phyloP scores from a whole-genome alignment of 192 early-diverging fungal species.

The Umbelopsis sp. region DNA sequence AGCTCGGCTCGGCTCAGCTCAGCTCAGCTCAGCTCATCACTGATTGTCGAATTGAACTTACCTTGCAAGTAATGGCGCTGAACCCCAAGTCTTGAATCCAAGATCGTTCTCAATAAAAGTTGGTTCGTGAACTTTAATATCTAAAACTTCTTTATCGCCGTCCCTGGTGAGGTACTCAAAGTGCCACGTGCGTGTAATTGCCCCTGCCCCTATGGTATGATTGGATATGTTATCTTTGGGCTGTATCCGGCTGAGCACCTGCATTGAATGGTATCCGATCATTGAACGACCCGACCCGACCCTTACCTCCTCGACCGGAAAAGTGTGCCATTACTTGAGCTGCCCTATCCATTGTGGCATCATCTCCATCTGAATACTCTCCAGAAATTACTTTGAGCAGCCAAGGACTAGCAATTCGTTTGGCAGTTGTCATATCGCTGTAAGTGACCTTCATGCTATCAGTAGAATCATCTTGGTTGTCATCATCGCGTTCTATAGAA shows the following conservation, averaged over 20 bases:
- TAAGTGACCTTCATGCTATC: slow-evolving; percentile 6
- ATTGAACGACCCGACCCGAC: not conserved
- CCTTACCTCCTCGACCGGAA: slow-evolving; percentile 39
- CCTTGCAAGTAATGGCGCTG: slow-evolving; percentile 54
- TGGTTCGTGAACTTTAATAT: slow-evolving; percentile 48
- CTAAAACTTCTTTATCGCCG: slow-evolving; percentile 8
- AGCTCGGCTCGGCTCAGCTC: not conserved
- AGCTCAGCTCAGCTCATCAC: not conserved
- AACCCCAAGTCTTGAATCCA: slow-evolving; percentile 60
- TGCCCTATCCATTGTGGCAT: slow-evolving; percentile 27
- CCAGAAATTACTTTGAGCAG: slow-evolving; percentile 22
- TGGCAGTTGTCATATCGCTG: slow-evolving; percentile 20
- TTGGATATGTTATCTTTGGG: not conserved
- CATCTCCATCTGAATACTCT: not conserved
- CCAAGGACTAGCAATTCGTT: not conserved
- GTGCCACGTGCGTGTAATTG: slow-evolving; percentile 40
- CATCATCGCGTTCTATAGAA: not conserved
- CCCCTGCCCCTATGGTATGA: slow-evolving; percentile 27
- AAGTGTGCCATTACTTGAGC: slow-evolving; percentile 37
- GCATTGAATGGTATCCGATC: not conserved
- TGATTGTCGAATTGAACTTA: slow-evolving; percentile 38
- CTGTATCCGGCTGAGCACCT: not conserved
- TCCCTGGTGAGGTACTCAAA: slow-evolving; percentile 26
- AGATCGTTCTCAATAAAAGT: slow-evolving; percentile 52
- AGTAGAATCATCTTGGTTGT: not conserved